A percentile compares a stretch with the other conserved stretches of the same genome.
These are phyloP conservation scores for Singerocomus inundabilis DNA, from an alignment of 1,284 basidiomycete species.

Conservation along the genomic window DNA sequence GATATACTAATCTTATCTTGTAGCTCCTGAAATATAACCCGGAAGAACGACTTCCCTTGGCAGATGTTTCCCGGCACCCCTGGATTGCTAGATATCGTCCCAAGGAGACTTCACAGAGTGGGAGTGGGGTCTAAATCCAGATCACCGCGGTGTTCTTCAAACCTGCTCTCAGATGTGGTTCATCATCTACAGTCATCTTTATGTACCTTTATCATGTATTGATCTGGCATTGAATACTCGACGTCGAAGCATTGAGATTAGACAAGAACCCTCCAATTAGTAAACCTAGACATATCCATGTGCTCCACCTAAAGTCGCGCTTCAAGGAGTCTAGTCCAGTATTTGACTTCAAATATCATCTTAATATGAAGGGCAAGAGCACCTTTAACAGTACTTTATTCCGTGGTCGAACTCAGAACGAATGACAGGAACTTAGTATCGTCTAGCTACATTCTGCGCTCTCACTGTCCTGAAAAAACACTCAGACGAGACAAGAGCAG, in stretches of 20 bases:
- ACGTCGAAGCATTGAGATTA: background rate
- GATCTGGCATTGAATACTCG: slow-evolving; percentile 2
- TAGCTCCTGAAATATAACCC: slow-evolving; percentile 90
- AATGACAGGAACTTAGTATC: slow-evolving; percentile 18
- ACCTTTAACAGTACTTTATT: slow-evolving; percentile 19
- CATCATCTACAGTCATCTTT: slow-evolving; percentile 10
- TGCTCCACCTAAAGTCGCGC: too few relatives aligned
- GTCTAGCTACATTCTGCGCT: slow-evolving; percentile 21
- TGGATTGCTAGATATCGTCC: slow-evolving; percentile 87
- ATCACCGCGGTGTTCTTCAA: background rate
- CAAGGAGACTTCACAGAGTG: slow-evolving; percentile 34
- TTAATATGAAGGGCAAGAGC: background rate
- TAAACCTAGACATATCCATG: too few relatives aligned
- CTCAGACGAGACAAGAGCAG: background rate
- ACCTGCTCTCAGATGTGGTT: slow-evolving; percentile 1
- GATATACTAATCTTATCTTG: slow-evolving; percentile 10
- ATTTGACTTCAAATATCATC: background rate
- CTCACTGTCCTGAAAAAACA: background rate
- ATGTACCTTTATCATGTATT: slow-evolving; percentile 17
- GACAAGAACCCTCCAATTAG: background rate
- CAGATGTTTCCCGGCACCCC: slow-evolving; percentile 82
- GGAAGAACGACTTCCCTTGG: slow-evolving; percentile 76
- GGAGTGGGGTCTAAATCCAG: slow-evolving; percentile 19
- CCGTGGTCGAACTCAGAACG: slow-evolving; percentile 20
- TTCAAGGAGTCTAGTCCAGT: background rate